Percentiles rank a stretch among this genome's conserved stretches.
Conservation (phyloP, 306 rosid species). For the Castanea sativa region DNA sequence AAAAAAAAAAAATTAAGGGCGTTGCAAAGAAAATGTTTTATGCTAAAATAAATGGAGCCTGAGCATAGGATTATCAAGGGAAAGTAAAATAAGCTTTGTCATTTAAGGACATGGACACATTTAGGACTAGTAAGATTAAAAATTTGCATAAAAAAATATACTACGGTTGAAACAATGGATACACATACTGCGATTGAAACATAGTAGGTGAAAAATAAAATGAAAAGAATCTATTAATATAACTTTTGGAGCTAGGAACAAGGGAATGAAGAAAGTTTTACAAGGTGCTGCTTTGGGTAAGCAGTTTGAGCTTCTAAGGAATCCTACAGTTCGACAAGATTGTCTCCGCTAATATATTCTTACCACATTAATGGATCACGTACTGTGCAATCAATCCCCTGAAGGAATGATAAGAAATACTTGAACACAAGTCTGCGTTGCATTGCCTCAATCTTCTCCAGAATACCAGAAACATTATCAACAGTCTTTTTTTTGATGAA, state of each 20-base stretch:
- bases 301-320: not conserved
- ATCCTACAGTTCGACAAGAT: not conserved
- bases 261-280: not conserved
- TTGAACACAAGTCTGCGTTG: not conserved
- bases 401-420: not conserved
- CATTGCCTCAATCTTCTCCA: not conserved
- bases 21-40: too few relatives aligned
- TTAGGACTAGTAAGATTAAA: too few relatives aligned
- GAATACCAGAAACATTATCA: not conserved
- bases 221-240: not conserved
- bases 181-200: too few relatives aligned
- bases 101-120: too few relatives aligned
- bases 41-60: too few relatives aligned
- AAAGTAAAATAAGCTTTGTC: too few relatives aligned
- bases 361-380: not conserved
- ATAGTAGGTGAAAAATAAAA: not conserved
- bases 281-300: not conserved
- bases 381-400: not conserved
- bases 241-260: not conserved
- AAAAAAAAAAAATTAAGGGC: too few relatives aligned
- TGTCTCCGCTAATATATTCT: not conserved
- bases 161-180: too few relatives aligned
- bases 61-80: too few relatives aligned
- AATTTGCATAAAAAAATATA: too few relatives aligned
- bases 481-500: not conserved